Percentiles rank a stretch among this genome's conserved stretches.
These are phyloP conservation scores for Botrytis hyacinthi DNA, from an alignment of 2,329 filamentous ascomycete species.

Conservation along the genomic window DNA sequence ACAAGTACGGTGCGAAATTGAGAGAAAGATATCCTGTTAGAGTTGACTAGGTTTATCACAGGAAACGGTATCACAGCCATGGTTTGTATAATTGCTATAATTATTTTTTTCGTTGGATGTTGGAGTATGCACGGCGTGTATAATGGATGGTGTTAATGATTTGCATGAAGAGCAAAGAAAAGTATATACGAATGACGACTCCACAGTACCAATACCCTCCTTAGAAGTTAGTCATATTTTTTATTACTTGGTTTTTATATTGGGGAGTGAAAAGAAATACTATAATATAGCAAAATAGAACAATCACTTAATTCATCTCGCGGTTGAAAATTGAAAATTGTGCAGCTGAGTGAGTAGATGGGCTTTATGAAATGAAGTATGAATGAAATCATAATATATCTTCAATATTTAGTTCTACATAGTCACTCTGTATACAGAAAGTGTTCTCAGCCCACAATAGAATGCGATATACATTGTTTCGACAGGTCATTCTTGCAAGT, in stretches of 20 bases:
- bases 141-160: neutral
- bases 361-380: neutral
- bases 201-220: conserved; percentile 4
- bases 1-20: conserved; percentile 5
- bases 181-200: neutral
- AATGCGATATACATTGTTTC: neutral
- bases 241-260: neutral
- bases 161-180: neutral
- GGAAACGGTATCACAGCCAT: too few relatives aligned
- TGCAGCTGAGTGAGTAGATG: neutral
- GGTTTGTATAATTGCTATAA: neutral
- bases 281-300: neutral
- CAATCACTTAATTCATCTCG: neutral
- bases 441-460: neutral
- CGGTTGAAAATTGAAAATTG: neutral
- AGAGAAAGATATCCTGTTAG: conserved; percentile 20
- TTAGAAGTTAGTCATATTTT: neutral
- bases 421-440: neutral
- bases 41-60: neutral
- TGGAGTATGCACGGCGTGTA: neutral
- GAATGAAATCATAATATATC: neutral
- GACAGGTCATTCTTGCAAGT: neutral
- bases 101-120: neutral
- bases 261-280: neutral
- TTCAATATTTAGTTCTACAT: neutral